Conservation (phyloP, 2,329 filamentous ascomycete species). For the Fusarium papillatum region DNA sequence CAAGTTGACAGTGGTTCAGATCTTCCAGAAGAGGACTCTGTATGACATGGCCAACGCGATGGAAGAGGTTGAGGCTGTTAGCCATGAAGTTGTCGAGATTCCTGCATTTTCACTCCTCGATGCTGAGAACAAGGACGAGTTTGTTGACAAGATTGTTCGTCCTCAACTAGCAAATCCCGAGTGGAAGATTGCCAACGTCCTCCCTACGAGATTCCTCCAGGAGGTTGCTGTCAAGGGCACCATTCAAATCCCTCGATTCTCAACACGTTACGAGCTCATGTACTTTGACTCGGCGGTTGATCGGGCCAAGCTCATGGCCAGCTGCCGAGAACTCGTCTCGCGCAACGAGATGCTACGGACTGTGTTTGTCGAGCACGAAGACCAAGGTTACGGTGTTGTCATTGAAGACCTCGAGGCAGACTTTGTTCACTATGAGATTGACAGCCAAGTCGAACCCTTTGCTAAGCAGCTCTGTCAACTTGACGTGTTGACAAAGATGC, state of each 20-base stretch:
- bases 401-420: constrained; percentile 46
- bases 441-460: constrained; percentile 62
- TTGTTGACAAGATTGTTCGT: neutral
- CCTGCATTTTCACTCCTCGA: neutral
- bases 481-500: constrained; percentile 68
- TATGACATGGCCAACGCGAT: neutral
- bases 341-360: constrained; percentile 76
- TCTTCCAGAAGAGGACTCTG: neutral
- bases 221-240: neutral
- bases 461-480: constrained; percentile 65
- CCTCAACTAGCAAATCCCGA: neutral
- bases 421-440: constrained; percentile 45
- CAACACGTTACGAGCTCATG: constrained; percentile 74
- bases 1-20: neutral
- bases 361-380: constrained; percentile 69
- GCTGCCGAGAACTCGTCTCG: constrained; percentile 68
- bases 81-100: neutral
- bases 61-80: neutral
- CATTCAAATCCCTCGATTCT: constrained; percentile 67
- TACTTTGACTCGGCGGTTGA: constrained; percentile 68
- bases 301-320: constrained; percentile 59
- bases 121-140: neutral
- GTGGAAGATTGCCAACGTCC: neutral
- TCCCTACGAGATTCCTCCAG: neutral
- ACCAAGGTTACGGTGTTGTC: constrained; percentile 68